A percentile compares a stretch with the other conserved stretches of the same genome.
Evolutionary conservation across 768 basidiomycete genomes (phyloP).

Genomic region (Mycena filopes): DNA sequence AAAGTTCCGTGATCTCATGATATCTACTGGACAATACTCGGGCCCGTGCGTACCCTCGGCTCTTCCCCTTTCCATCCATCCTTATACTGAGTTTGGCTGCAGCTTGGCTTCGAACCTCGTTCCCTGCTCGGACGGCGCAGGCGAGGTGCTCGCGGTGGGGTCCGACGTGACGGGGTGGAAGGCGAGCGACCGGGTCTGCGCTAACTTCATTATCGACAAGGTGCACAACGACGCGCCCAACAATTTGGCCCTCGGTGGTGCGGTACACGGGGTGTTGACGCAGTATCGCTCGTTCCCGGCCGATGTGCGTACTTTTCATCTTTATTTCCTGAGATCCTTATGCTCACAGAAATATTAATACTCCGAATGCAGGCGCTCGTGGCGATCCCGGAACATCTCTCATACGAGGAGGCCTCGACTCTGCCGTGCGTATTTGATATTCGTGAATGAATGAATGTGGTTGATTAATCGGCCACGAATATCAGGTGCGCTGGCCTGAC

Average conservation of each 20-base stretch:
- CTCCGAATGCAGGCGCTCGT: slow-evolving; percentile 64
- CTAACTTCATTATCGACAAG: slow-evolving; percentile 63
- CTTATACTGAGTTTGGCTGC: slow-evolving; percentile 43
- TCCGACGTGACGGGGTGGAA: slow-evolving; percentile 61
- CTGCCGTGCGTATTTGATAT: slow-evolving; percentile 55
- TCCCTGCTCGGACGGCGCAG: slow-evolving; percentile 44
- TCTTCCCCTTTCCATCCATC: background rate
- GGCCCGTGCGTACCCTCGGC: slow-evolving; percentile 35
- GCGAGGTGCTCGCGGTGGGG: slow-evolving; percentile 62
- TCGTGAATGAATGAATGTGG: background rate
- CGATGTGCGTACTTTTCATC: slow-evolving; percentile 40
- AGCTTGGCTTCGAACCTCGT: slow-evolving; percentile 45
- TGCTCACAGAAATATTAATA: background rate
- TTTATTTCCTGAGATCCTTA: background rate
- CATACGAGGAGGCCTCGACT: slow-evolving; percentile 72
- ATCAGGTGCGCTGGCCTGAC: slow-evolving; percentile 68
- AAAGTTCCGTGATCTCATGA: slow-evolving; percentile 61
- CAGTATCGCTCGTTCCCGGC: slow-evolving; percentile 62
- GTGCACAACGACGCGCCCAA: slow-evolving; percentile 52
- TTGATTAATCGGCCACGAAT: too few species aligned
- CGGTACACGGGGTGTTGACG: slow-evolving; percentile 61
- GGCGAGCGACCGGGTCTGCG: slow-evolving; percentile 63
- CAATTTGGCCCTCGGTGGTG: slow-evolving; percentile 54
- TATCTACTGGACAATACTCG: slow-evolving; percentile 53
- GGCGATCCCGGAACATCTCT: slow-evolving; percentile 63